phyloP scores from a whole-genome alignment of 331 rosid genomes.

The Malus hybrid region DNA sequence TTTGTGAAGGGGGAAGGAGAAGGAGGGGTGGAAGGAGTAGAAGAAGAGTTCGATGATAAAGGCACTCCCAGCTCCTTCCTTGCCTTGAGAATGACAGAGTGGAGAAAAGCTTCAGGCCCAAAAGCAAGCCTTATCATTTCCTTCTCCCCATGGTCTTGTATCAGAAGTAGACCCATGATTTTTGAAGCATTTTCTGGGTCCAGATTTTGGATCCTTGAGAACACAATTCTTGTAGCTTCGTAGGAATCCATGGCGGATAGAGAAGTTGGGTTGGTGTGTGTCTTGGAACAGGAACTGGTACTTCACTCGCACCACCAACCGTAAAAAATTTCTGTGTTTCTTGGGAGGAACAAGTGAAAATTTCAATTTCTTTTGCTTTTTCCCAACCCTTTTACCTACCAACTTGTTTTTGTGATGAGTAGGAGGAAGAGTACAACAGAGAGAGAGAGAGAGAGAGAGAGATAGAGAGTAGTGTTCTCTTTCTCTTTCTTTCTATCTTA shows the following conservation, averaged over 20 bases:
- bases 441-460: not conserved
- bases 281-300: not conserved
- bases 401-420: constrained; percentile 30
- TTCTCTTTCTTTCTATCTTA: constrained; percentile 15
- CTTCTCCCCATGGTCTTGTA: constrained; percentile 89
- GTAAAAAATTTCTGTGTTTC: constrained; percentile 4
- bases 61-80: constrained; percentile 58
- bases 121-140: constrained; percentile 89
- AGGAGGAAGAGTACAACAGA: constrained; percentile 3
- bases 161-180: constrained; percentile 86
- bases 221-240: too few species aligned
- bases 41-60: constrained; percentile 43
- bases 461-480: too few species aligned
- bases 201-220: not conserved
- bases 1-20: constrained; percentile 50
- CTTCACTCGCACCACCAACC: constrained; percentile 25
- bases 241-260: too few species aligned
- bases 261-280: too few species aligned
- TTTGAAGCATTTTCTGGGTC: constrained; percentile 96
- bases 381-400: constrained; percentile 76
- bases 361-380: not conserved
- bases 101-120: constrained; percentile 78
- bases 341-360: constrained; percentile 31
- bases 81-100: constrained; percentile 66
- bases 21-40: constrained; percentile 59